Base-by-base conservation (phyloP, 192 early-diverging fungal genomes). In the Diversispora epigaea region DNA sequence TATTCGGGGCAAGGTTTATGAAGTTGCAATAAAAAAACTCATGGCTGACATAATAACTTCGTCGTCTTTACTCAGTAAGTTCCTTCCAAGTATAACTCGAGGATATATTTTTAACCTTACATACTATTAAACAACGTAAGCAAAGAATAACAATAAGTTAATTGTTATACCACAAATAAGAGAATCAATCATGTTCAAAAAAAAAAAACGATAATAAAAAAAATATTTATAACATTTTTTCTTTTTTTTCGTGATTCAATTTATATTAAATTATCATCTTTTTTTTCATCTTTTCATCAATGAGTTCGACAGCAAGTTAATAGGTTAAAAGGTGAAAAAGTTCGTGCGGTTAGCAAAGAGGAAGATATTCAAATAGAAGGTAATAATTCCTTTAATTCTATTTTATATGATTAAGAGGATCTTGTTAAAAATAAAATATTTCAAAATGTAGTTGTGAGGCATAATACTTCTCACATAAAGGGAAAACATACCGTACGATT, bases 401-500 rank as follows among this genome's bases (percentile, higher is more conserved):
- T 3, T 52, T 32, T 64, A 21, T 43, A 15, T 41, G 25, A 52
- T 12, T 21, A 32, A 47, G 15, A 41, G 43, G 40, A 64, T 3
- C 6, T 64, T 43, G 12, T 19, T 7, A 60, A 32, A 32, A 47
- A 10, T 19, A 15, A 40, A 41, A 49, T 65, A 19, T 49, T 64
- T 39, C 8, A 49, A 17, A 8, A 12, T 65, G 68, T 75, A 60
- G 81, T 80, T 47, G 56, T 84, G 6, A 68, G 80, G n/a, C 73
- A 75, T 25, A 80, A 84, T 60, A 58, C 77, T 8, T 76, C 79
- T 39, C 84, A 82, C 77, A 77, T 85, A 55, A 47, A 81, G 15
- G 84, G 84, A 58, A 77, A 73, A 64, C 84, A 85, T 74, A 85
- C 76, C 2, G 81, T 85, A 15, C 78, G 82, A 45, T 76, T 83